Evolutionary conservation across 768 basidiomycete genomes (phyloP).

Genomic region (Leccinum fibrillosum): DNA sequence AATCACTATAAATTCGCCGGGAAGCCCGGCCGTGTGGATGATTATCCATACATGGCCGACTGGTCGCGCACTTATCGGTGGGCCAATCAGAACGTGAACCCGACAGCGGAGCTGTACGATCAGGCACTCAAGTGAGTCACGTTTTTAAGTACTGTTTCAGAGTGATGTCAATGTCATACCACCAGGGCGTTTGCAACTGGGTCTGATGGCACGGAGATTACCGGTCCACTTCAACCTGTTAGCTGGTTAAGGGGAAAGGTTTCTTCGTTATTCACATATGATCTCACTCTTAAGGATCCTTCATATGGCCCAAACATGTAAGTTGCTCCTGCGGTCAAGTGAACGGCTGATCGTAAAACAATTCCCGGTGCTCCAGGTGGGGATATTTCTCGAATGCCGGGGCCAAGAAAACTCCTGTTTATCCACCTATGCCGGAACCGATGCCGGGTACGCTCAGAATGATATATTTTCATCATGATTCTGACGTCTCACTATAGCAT

Average conservation of each 20-base stretch:
- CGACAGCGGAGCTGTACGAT: slow-evolving; percentile 12
- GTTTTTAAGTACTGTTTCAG: too few species aligned
- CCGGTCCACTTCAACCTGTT: background rate
- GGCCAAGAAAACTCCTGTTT: background rate
- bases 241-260: slow-evolving; percentile 17
- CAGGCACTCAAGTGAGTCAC: slow-evolving; percentile 9
- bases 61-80: slow-evolving; percentile 18
- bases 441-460: slow-evolving; percentile 5
- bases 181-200: slow-evolving; percentile 5
- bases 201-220: background rate
- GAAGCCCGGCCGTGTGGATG: background rate
- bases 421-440: background rate
- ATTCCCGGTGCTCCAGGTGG: slow-evolving; percentile 7
- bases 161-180: background rate
- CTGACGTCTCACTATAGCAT: slow-evolving; percentile 5
- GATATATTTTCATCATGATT: background rate
- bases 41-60: slow-evolving; percentile 1
- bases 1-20: slow-evolving; percentile 10
- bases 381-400: slow-evolving; percentile 13
- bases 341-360: background rate
- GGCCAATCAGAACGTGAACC: background rate
- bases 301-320: slow-evolving; percentile 17
- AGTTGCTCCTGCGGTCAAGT: background rate
- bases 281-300: slow-evolving; percentile 5
- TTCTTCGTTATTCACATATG: slow-evolving; percentile 12